A percentile compares a stretch with the other conserved stretches of the same genome.
Evolutionary conservation across 2,329 filamentous ascomycete genomes (phyloP).

Genomic region (Diaporthe batatas): DNA sequence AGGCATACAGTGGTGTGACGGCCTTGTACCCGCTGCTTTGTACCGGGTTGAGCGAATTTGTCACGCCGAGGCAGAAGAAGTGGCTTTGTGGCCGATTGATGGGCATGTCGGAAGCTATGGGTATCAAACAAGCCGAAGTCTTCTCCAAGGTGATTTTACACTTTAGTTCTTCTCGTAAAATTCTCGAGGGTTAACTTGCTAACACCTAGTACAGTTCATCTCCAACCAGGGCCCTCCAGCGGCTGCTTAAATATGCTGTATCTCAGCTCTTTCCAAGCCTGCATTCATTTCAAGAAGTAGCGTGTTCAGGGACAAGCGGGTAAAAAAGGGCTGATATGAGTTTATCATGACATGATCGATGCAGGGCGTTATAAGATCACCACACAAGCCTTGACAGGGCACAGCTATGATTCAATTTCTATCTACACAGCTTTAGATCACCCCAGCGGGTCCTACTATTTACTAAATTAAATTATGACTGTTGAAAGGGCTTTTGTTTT

Average conservation of each 20-base stretch:
- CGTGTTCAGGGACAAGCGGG: constrained; percentile 1
- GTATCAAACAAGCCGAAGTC: constrained; percentile 46
- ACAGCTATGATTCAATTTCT: neutral
- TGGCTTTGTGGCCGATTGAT: constrained; percentile 44
- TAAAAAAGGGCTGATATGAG: neutral
- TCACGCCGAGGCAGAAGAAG: constrained; percentile 42
- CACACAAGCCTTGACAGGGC: constrained; percentile 14
- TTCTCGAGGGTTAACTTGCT: neutral
- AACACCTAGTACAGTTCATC: neutral
- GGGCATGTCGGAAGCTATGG: constrained; percentile 45
- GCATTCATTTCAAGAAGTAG: constrained; percentile 5
- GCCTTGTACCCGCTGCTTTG: constrained; percentile 46
- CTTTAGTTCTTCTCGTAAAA: neutral
- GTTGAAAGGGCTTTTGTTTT: neutral
- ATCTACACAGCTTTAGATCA: constrained; percentile 1
- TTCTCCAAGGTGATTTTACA: constrained; percentile 43
- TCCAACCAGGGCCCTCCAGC: neutral
- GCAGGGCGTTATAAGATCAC: constrained; percentile 12
- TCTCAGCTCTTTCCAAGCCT: neutral
- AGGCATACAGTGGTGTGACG: constrained; percentile 44
- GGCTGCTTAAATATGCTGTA: neutral
- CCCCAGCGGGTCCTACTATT: neutral
- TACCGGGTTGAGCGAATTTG: constrained; percentile 45
- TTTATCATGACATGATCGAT: constrained; percentile 7
- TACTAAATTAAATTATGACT: neutral